Conservation (phyloP, 192 early-diverging fungal genomes). For the Ambispora gerdemannii region DNA sequence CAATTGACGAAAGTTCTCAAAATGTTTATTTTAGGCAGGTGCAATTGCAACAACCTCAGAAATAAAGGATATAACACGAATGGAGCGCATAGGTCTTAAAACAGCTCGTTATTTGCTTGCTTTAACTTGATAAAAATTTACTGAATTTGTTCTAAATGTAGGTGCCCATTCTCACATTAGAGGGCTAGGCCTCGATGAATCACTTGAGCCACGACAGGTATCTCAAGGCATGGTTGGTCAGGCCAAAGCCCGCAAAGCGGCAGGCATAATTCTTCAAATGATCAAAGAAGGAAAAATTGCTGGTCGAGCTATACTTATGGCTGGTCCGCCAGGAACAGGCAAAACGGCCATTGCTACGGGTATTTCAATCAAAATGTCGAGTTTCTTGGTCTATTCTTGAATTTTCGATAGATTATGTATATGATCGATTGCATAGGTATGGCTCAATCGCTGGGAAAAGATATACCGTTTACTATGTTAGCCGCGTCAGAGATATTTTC, state of each 20-base stretch:
- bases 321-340: slow-evolving; percentile 96
- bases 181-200: slow-evolving; percentile 93
- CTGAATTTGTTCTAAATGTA: slow-evolving; percentile 34
- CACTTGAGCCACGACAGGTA: slow-evolving; percentile 77
- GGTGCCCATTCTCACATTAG: slow-evolving; percentile 98
- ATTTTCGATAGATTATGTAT: not conserved
- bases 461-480: slow-evolving; percentile 97
- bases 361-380: too few relatives aligned
- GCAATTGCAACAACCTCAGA: slow-evolving; percentile 53
- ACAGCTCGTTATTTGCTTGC: not conserved
- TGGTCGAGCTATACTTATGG: slow-evolving; percentile 95
- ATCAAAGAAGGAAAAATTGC: slow-evolving; percentile 98
- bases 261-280: slow-evolving; percentile 94
- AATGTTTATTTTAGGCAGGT: slow-evolving; percentile 34
- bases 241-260: slow-evolving; percentile 89
- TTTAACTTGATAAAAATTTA: not conserved
- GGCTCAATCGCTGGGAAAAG: slow-evolving; percentile 89
- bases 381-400: too few relatives aligned
- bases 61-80: slow-evolving; percentile 69
- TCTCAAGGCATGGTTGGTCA: slow-evolving; percentile 99
- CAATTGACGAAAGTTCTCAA: too few relatives aligned
- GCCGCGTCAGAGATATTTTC: slow-evolving; percentile 98
- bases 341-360: slow-evolving; percentile 99
- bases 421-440: slow-evolving; percentile 52
- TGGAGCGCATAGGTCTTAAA: slow-evolving; percentile 77